Percentiles rank a stretch among this genome's conserved stretches.
Conservation (phyloP, 805 yeast species). For the Starmerella vaccinii region DNA sequence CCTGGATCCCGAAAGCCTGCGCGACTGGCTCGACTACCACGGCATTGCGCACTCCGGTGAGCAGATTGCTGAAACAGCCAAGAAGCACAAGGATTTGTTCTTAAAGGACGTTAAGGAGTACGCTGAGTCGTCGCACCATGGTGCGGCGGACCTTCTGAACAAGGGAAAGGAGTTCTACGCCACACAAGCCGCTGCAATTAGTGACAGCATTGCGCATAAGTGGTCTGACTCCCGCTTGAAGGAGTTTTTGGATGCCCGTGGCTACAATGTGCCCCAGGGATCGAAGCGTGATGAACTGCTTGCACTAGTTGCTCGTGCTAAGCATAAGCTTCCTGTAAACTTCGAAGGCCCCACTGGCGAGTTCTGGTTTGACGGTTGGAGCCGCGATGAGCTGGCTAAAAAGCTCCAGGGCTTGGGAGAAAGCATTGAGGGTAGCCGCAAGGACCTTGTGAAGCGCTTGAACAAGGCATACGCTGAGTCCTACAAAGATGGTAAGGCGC, state of each 20-base stretch:
- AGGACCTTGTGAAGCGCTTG: constrained; percentile 39
- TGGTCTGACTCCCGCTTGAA: constrained; percentile 32
- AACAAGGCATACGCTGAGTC: constrained; percentile 38
- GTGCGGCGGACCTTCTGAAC: constrained; percentile 13
- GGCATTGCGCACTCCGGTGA: constrained; percentile 25
- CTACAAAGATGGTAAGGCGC: constrained; percentile 38
- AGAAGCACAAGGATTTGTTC: constrained; percentile 30
- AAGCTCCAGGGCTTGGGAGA: constrained; percentile 42
- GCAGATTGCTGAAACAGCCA: constrained; percentile 26
- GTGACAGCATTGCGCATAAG: constrained; percentile 2
- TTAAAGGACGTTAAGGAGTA: constrained; percentile 25
- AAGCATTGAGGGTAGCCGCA: constrained; percentile 36
- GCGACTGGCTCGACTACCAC: constrained; percentile 37
- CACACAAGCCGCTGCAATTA: constrained; percentile 3
- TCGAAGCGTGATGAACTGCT: constrained; percentile 35
- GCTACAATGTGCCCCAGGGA: constrained; percentile 27
- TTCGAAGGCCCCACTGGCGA: constrained; percentile 39
- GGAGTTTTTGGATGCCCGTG: constrained; percentile 32
- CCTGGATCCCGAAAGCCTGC: constrained; percentile 37
- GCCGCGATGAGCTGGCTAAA: constrained; percentile 37
- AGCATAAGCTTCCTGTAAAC: constrained; percentile 34
- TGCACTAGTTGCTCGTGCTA: constrained; percentile 33
- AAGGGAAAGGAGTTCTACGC: constrained; percentile 24
- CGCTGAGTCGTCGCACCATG: constrained; percentile 17
- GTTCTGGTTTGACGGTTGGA: constrained; percentile 48